Base-by-base conservation (phyloP, 352 stramenopile genomes). In the Pythium plurisporium region DNA sequence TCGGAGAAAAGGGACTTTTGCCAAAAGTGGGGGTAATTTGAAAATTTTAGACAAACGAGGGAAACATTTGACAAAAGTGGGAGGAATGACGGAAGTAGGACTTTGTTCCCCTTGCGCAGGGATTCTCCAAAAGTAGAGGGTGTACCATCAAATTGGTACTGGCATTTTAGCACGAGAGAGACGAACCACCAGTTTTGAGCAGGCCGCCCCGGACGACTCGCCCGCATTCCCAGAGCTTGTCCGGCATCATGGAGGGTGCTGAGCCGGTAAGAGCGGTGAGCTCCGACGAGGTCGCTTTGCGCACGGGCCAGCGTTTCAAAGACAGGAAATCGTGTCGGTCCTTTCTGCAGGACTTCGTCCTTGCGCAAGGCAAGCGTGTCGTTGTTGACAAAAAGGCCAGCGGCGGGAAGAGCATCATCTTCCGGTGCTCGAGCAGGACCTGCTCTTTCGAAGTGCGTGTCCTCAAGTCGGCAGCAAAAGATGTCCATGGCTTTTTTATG, bases 371-470 rank as follows among this genome's bases (percentile, higher is more conserved):
- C 11, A 50, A 36, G 43, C 25, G 26, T n/a, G 19, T 50, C 25
- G 43, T 36, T 29, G 14, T 50, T 5, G 43, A 50, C 43, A 50
- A 29, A 48, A 50, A 36, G 43, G 25, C 25, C 43, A 50, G 43
- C 17, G 43, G 36, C 15, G 36, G 36, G 43, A 50, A 50, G 26
- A 50, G 43, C 26, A 25, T 50, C 14, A 37, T 50, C 23, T 37
- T 36, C 43, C 43, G 43, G 6, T 50, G 43, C 12, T 50, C 43
- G 14, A 50, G 43, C 26, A 50, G 6, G 26, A 37, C 27, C 5
- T 50, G 43, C 27, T 29, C 43, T 23, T 50, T 50, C 26, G 43
- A 50, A 37, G 43, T 50, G 25, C 43, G 43, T 36, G 43, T 50
- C 43, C 43, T 50, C 43, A 36, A 50, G 43, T 50, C 43, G 17